These are phyloP conservation scores for Paecilomyces sp. DNA, from an alignment of 2,329 filamentous ascomycete genomes.

Conservation along the genomic window DNA sequence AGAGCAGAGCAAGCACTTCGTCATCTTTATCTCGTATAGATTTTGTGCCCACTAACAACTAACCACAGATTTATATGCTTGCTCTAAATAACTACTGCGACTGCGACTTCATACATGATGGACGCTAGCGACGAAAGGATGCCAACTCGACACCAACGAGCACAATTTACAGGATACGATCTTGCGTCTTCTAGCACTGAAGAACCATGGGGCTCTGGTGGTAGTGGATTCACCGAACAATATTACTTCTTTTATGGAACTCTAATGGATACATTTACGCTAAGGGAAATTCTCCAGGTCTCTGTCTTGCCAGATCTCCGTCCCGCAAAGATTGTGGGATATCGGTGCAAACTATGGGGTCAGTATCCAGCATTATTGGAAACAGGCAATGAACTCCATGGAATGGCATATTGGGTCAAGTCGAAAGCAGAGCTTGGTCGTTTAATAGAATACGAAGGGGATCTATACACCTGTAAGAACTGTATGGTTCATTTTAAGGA, in stretches of 20 bases:
- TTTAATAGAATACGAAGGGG: constrained; percentile 2
- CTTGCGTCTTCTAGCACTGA: not conserved
- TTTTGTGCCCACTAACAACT: not conserved
- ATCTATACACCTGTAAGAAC: not conserved
- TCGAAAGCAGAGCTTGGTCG: not conserved
- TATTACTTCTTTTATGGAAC: constrained; percentile 24
- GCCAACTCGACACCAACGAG: too few species aligned
- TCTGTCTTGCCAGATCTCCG: not conserved
- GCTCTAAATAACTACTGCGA: too few species aligned
- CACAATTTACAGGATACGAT: not conserved
- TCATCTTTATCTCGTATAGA: too few species aligned
- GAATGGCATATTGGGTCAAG: constrained; percentile 4
- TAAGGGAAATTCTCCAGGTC: constrained; percentile 3
- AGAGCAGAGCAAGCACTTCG: too few species aligned
- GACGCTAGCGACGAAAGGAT: too few species aligned
- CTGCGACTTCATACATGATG: too few species aligned
- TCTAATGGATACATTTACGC: constrained; percentile 13
- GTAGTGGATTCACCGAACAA: not conserved
- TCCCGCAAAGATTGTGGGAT: constrained; percentile 3
- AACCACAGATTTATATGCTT: not conserved
- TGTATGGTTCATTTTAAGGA: constrained; percentile 5
- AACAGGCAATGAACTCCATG: constrained; percentile 1
- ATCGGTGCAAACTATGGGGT: constrained; percentile 5
- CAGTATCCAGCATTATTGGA: constrained; percentile 6
- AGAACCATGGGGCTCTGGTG: not conserved